phyloP scores from a whole-genome alignment of 108 stramenopile genomes.

The Schizochytrium sp. region DNA sequence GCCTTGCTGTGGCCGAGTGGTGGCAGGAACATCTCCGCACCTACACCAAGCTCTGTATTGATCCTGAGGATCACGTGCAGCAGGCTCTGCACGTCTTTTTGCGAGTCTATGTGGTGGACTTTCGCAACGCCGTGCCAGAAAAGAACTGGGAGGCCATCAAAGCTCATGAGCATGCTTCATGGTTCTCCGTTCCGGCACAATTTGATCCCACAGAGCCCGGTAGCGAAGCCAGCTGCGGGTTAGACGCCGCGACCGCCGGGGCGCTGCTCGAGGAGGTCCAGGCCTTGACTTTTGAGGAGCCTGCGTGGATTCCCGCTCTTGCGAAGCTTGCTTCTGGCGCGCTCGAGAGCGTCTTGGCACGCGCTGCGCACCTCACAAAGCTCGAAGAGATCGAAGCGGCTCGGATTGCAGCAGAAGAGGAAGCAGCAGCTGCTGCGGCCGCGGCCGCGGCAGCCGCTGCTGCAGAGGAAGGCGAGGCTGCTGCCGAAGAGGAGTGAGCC shows the following conservation, averaged over 20 bases:
- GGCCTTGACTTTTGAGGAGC: not conserved
- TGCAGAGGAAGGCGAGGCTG: not conserved
- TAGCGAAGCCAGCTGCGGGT: not conserved
- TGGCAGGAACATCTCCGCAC: not conserved
- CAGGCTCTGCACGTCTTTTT: not conserved
- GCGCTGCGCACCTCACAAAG: not conserved
- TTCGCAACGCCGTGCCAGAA: not conserved
- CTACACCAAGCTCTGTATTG: not conserved
- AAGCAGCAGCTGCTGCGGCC: not conserved
- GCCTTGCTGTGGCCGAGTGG: not conserved
- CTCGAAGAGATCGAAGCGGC: not conserved
- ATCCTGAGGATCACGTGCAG: not conserved
- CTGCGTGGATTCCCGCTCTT: not conserved
- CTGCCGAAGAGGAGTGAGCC: no score
- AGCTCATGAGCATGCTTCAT: not conserved
- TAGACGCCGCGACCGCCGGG: not conserved
- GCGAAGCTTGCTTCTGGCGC: not conserved
- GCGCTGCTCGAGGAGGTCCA: not conserved
- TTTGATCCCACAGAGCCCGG: not conserved
- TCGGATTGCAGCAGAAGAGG: not conserved
- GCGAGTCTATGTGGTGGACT: not conserved
- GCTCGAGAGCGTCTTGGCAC: not conserved
- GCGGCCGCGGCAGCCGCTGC: not conserved
- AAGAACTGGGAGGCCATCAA: not conserved
- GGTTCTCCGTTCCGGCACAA: not conserved